Evolutionary conservation across 2,329 filamentous ascomycete species (phyloP).

Genomic region (Clonostachys byssicola): DNA sequence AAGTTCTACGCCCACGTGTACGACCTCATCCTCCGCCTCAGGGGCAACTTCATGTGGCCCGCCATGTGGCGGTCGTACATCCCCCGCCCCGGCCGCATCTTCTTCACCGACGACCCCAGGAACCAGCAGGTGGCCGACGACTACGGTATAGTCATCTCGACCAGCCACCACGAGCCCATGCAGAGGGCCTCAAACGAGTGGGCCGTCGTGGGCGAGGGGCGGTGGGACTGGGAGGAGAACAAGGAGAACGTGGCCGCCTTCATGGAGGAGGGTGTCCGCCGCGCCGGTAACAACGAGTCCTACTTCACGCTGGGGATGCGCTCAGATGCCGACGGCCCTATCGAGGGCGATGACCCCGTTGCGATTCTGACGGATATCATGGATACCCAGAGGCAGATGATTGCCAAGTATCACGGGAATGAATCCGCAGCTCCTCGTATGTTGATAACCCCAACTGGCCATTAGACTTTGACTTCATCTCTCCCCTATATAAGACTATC

Average conservation of each 20-base stretch:
- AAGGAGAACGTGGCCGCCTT: conserved; percentile 44
- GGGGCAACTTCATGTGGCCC: conserved; percentile 73
- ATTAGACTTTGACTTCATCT: neutral
- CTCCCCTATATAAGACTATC: neutral
- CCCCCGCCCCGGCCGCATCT: conserved; percentile 44
- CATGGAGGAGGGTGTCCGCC: conserved; percentile 46
- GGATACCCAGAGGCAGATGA: conserved; percentile 2
- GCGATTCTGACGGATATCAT: conserved; percentile 3
- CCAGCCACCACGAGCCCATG: conserved; percentile 60
- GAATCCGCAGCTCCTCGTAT: conserved; percentile 2
- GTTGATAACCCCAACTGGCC: neutral
- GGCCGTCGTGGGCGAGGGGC: conserved; percentile 29
- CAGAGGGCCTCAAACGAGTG: conserved; percentile 44
- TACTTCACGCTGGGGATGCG: conserved; percentile 53
- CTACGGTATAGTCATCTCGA: conserved; percentile 58
- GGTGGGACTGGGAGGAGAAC: conserved; percentile 55
- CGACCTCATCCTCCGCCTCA: conserved; percentile 63
- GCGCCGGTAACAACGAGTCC: conserved; percentile 47
- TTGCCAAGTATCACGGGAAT: conserved; percentile 2
- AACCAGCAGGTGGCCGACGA: conserved; percentile 65
- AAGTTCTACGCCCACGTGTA: conserved; percentile 66
- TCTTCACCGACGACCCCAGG: conserved; percentile 63
- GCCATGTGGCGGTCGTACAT: conserved; percentile 56
- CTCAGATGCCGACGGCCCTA: conserved; percentile 45
- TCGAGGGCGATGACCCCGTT: neutral